Evolutionary conservation across 2,329 filamentous ascomycete genomes (phyloP).

Genomic region (Aureobasidium sp.): DNA sequence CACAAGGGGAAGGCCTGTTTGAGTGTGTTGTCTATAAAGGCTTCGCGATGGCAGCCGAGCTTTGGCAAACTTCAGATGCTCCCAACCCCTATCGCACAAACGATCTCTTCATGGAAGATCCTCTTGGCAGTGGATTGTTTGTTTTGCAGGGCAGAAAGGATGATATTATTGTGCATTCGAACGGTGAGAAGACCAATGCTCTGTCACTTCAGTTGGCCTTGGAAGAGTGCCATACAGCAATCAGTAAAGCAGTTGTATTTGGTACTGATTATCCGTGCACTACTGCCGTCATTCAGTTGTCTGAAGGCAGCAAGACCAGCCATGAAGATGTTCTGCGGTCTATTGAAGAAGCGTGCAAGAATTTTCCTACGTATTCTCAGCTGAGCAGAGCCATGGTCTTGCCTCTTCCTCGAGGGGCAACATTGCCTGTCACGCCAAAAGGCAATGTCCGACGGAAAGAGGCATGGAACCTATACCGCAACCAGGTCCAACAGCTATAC

Average conservation of each 20-base stretch:
- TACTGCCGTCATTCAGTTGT: constrained; percentile 25
- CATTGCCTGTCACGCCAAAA: constrained; percentile 28
- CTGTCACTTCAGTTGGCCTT: constrained; percentile 27
- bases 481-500: constrained; percentile 21
- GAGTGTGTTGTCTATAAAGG: constrained; percentile 29
- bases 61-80: constrained; percentile 24
- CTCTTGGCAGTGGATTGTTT: constrained; percentile 27
- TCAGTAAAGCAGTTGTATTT: constrained; percentile 15
- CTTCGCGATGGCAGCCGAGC: constrained; percentile 29
- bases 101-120: constrained; percentile 29
- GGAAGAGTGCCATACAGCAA: constrained; percentile 23
- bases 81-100: constrained; percentile 26
- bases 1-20: constrained; percentile 26
- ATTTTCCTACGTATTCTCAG: constrained; percentile 19
- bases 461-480: constrained; percentile 23
- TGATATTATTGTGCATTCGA: constrained; percentile 29
- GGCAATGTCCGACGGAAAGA: constrained; percentile 30
- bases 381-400: constrained; percentile 26
- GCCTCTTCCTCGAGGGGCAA: constrained; percentile 22
- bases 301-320: constrained; percentile 8
- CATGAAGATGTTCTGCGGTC: background rate
- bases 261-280: constrained; percentile 22
- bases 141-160: constrained; percentile 28
- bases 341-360: background rate
- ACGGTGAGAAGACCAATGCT: constrained; percentile 30